These are phyloP conservation scores for Eucalyptus virginea DNA, from an alignment of 345 rosid species.

Conservation along the genomic window DNA sequence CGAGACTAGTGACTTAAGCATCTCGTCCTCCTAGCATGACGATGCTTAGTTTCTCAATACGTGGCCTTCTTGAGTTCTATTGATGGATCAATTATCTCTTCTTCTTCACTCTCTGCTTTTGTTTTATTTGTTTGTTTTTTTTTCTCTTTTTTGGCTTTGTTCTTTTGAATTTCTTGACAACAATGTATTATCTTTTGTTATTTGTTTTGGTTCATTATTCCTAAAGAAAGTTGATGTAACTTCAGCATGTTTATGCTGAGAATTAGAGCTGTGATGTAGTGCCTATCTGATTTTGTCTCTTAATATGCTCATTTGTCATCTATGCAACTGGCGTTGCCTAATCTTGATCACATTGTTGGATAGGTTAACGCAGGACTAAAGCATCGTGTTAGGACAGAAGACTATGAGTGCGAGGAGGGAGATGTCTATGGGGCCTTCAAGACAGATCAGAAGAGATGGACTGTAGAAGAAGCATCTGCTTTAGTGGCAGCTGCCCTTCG, in stretches of 20 bases:
- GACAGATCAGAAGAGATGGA: conserved; percentile 54
- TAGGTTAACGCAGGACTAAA: conserved; percentile 71
- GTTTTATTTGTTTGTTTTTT: background rate
- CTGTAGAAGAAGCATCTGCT: conserved; percentile 85
- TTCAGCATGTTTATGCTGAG: background rate
- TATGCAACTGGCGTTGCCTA: background rate
- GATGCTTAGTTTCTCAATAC: background rate
- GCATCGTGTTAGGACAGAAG: conserved; percentile 55
- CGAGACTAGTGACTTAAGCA: background rate
- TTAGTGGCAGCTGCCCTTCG: conserved; percentile 57
- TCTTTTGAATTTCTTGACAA: background rate
- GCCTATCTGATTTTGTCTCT: background rate
- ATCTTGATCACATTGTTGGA: background rate
- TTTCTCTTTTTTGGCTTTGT: background rate
- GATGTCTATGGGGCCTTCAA: conserved; percentile 55
- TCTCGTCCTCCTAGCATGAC: background rate
- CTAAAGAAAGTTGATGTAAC: background rate
- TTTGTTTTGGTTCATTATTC: background rate
- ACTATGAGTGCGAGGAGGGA: conserved; percentile 60
- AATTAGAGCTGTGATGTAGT: background rate
- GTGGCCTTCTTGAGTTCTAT: background rate
- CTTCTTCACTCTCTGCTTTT: background rate
- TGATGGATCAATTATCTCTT: background rate
- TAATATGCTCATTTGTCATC: background rate
- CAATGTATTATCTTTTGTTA: background rate